A percentile compares a stretch with the other conserved stretches of the same genome.
phyloP scores from a whole-genome alignment of 2,329 filamentous ascomycete genomes.

The Aspergillus fumigatus region DNA sequence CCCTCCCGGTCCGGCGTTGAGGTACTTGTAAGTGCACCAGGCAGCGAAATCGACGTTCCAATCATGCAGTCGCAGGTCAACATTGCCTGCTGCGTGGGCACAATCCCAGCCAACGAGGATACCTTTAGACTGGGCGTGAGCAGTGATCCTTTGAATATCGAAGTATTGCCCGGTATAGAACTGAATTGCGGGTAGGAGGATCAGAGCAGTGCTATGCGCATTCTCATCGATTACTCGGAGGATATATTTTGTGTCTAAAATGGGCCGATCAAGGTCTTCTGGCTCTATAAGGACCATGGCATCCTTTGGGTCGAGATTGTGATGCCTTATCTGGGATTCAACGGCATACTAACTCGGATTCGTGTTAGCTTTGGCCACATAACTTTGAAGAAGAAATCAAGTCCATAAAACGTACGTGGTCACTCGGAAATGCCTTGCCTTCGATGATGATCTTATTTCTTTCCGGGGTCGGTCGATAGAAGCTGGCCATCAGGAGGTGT shows the following conservation, averaged over 20 bases:
- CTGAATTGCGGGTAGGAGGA: slow-evolving; percentile 82
- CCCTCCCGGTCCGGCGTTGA: slow-evolving; percentile 77
- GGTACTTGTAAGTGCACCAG: slow-evolving; percentile 95
- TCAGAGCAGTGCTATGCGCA: slow-evolving; percentile 65
- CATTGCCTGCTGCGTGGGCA: slow-evolving; percentile 81
- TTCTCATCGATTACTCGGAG: slow-evolving; percentile 70
- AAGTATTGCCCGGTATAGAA: slow-evolving; percentile 90
- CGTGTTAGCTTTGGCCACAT: slow-evolving; percentile 5
- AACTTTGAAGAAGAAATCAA: background rate
- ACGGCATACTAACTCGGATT: slow-evolving; percentile 62
- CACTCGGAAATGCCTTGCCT: slow-evolving; percentile 84
- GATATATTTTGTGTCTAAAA: slow-evolving; percentile 67
- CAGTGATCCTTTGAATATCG: slow-evolving; percentile 75
- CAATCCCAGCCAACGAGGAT: slow-evolving; percentile 83
- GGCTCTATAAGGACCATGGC: slow-evolving; percentile 73
- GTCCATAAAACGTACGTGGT: slow-evolving; percentile 55
- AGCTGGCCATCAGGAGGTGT: slow-evolving; percentile 77
- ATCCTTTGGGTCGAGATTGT: slow-evolving; percentile 61
- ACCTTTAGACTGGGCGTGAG: slow-evolving; percentile 65
- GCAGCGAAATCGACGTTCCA: slow-evolving; percentile 90
- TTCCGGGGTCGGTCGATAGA: slow-evolving; percentile 65
- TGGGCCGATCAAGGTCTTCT: slow-evolving; percentile 46
- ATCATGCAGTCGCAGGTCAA: slow-evolving; percentile 72
- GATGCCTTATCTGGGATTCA: slow-evolving; percentile 71
- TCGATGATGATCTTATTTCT: slow-evolving; percentile 81